Evolutionary conservation across 208 protist species (phyloP), one percentile per base, ranked within the genome.

Genomic region (Paratrypanosoma confusum): DNA sequence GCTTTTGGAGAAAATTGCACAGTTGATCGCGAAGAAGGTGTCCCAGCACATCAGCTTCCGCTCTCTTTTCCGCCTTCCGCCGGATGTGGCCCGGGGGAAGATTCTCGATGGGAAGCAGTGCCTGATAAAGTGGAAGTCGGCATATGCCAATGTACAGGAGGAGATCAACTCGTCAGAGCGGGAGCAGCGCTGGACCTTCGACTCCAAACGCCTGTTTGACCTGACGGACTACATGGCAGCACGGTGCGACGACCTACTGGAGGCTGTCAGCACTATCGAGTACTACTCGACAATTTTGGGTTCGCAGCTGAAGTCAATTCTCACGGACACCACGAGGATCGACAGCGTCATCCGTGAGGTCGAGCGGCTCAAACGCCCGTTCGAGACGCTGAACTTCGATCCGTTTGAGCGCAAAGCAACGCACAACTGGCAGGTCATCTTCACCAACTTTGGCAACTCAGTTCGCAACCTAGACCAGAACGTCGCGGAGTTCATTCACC

Each of bases 101-200:
- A 87, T 98, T 16, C 59, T 33, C 29, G 88, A 95, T 29, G 88
- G 90, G n/a, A 75, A 92, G 56, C 66, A 90, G 43, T 92, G 95
- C 49, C 66, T 97, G 42, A 41, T 95, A 18, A 91, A 93, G 50
- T 98, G 95, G 94, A 93, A 95, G 65, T 67, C 82, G 1, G 75
- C 81, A 17, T 97, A 97, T 61, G 65, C 78, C 24, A 82, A 86
- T 41, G 89, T 96, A 28, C 83, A 96, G 58, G 80, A 93, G 57
- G 85, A 97, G 66, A 98, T 99, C 60, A 97, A 98, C 63, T 71
- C 71, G 58, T 76, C 66, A 14, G 93, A 95, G 26, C 73, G 82
- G 17, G 91, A 98, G 52, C 74, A 91, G 52, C 90, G 96, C 28
- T 99, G 97, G 97, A 96, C 97, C 47, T 99, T 99, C 68, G 96